Percentiles rank a stretch among this genome's conserved stretches.
Conservation (phyloP, 164 flowering plant species). For the Vitis labrusca region DNA sequence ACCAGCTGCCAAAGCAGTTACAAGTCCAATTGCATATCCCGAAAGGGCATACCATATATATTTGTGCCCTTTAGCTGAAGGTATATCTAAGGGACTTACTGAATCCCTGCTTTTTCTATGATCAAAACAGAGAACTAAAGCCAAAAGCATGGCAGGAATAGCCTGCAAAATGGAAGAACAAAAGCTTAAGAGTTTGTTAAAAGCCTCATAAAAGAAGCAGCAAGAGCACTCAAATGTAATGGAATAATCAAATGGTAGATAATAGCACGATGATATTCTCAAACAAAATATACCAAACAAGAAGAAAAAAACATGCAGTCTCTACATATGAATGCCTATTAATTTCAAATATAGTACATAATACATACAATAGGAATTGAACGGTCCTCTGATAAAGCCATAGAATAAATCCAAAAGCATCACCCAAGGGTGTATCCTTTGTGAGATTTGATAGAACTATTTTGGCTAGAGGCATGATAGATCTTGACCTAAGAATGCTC, state of each 20-base stretch:
- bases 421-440: no score
- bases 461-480: no score
- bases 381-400: no score
- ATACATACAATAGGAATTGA: no score
- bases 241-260: not conserved
- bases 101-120: slow-evolving; percentile 61
- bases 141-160: slow-evolving; percentile 95
- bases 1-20: slow-evolving; percentile 83
- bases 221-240: not conserved
- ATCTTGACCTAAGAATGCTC: no score
- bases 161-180: slow-evolving; percentile 59
- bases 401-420: no score
- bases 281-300: no score
- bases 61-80: slow-evolving; percentile 64
- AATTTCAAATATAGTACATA: no score
- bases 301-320: no score
- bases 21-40: slow-evolving; percentile 82
- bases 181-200: not conserved
- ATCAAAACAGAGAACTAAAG: slow-evolving; percentile 88
- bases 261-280: not conserved
- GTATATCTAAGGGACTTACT: slow-evolving; percentile 39
- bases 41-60: slow-evolving; percentile 87
- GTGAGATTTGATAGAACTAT: no score
- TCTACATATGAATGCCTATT: no score
- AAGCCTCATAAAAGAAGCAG: not conserved